phyloP scores from a whole-genome alignment of 2,329 filamentous ascomycete species.

The Penicillium sp. region DNA sequence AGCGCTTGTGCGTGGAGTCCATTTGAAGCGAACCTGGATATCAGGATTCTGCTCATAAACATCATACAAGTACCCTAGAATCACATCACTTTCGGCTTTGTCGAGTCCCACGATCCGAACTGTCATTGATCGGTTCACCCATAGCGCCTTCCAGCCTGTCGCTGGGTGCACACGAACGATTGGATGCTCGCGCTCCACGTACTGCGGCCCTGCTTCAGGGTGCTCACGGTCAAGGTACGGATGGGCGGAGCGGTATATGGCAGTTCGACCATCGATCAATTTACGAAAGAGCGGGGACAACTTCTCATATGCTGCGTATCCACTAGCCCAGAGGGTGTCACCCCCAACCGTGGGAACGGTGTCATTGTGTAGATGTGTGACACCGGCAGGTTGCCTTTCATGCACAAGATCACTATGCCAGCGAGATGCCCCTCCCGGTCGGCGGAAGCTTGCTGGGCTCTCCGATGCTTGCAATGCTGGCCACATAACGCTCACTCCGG shows the following conservation, averaged over 20 bases:
- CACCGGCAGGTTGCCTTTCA: conserved; percentile 69
- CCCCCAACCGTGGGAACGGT: conserved; percentile 66
- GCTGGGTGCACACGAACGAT: conserved; percentile 71
- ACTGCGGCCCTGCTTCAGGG: conserved; percentile 63
- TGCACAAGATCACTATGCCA: conserved; percentile 75
- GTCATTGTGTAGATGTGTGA: conserved; percentile 71
- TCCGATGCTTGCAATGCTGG: conserved; percentile 68
- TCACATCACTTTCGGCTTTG: conserved; percentile 67
- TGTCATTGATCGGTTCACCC: conserved; percentile 72
- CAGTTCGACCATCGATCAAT: conserved; percentile 67
- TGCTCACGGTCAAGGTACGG: conserved; percentile 66
- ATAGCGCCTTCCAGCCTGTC: conserved; percentile 74
- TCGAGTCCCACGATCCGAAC: conserved; percentile 69
- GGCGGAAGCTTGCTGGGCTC: conserved; percentile 61
- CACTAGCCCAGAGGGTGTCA: conserved; percentile 72
- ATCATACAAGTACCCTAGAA: conserved; percentile 67
- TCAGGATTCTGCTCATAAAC: conserved; percentile 71
- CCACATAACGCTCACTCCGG: conserved; percentile 69
- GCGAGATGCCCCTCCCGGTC: conserved; percentile 66
- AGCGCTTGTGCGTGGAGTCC: conserved; percentile 67
- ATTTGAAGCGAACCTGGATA: conserved; percentile 71
- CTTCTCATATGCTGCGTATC: conserved; percentile 73
- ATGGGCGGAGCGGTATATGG: conserved; percentile 68
- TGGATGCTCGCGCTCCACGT: conserved; percentile 68
- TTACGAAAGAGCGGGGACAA: conserved; percentile 69